Evolutionary conservation across 805 yeast species (phyloP), one percentile per base, ranked within the genome.

Genomic region (Myxozyma neotropica): DNA sequence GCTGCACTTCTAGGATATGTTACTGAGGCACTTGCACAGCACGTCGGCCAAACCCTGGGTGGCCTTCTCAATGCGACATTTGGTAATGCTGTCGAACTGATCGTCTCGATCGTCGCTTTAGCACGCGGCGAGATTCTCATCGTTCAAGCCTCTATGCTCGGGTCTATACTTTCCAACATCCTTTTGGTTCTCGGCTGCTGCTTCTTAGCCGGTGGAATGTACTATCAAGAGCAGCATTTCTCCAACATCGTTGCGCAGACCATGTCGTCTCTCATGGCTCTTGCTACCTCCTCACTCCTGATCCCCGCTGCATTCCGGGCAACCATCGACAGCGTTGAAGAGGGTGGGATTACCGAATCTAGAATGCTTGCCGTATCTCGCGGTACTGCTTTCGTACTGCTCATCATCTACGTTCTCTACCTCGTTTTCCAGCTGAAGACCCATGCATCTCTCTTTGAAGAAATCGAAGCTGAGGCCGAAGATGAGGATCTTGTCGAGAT

Each of bases 191-290:
- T 94, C 54, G 99, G 99, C n/a, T 88, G 96, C 73, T 91, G 97
- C 72, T 94, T 94, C 71, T 75, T 93, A 15, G 91, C 88, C 43
- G 99, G 99, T 57, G 99, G 99, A 17, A 81, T 86, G 72, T 86
- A 88, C 66, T 83, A 94, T 64, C 80, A 86, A 38, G 94, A 88
- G 73, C 98, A 94, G 74, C 81, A 81, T 0, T 94, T 94, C 77
- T 91, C 91, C 77, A 96, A 89, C 74, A 93, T 98, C 0, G 97
- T 92, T 6, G 99, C 99, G 3, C 98, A 94, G 75, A 92, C 98
- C 6, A 94, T 94, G 99, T 83, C 91, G 35, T 91, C 97, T 1
- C 80, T 94, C 65, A 83, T 94, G 84, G 96, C 96, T 1, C 84
- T 94, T 58, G 89, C 97, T 2, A 86, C 94, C 49, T 87, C 94